Evolutionary conservation across 306 rosid species (phyloP), one percentile per base, ranked within the genome.

Genomic region (Cucurbita ficifolia): DNA sequence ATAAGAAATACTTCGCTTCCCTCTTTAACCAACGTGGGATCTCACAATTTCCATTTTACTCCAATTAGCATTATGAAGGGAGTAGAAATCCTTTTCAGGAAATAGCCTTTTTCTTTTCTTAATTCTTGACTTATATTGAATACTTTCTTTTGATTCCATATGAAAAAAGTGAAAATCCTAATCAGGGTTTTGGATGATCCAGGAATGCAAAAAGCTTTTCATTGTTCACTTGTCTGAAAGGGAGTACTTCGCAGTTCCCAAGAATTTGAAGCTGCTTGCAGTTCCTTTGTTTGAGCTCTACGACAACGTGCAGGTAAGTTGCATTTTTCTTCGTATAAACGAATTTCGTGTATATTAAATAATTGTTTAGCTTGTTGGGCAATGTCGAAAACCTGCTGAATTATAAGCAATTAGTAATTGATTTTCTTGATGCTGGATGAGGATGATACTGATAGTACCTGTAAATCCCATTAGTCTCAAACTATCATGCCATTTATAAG

Each of bases 221-320:
- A 85, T 95, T 68, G 97, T 95, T 75, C 99, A 91, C 81, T 84
- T 95, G 78, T 95, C 99, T 38, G 99, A 95, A 82, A 95, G 96
- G 79, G 99, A 88, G 80, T 91, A 89, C 82, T 95, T 91, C 72
- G 99, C 97, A 2, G 99, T 95, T 67, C 99, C 99, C 11, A 89
- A 91, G 82, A 95, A 95, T 82, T 84, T 95, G 77, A 95, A 95
- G 81, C 93, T 91, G 42, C 96, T 91, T 36, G 99, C 99, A 70
- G 97, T 91, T 80, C 99, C 99, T 54, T 81, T 95, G 87, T 95
- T 95, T 77, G 99, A 95, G 74, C 99, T 95, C 83, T 95, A 95
- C 77, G 99, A 95, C 83, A 95, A 95, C 77, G 99, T 91, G 76
- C 99, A 95, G 96, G 99, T 95, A 79, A 70, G 55, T 72, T 19